These are phyloP conservation scores for Penicillium lividum DNA, from an alignment of 495 filamentous ascomycete species.

Conservation along the genomic window DNA sequence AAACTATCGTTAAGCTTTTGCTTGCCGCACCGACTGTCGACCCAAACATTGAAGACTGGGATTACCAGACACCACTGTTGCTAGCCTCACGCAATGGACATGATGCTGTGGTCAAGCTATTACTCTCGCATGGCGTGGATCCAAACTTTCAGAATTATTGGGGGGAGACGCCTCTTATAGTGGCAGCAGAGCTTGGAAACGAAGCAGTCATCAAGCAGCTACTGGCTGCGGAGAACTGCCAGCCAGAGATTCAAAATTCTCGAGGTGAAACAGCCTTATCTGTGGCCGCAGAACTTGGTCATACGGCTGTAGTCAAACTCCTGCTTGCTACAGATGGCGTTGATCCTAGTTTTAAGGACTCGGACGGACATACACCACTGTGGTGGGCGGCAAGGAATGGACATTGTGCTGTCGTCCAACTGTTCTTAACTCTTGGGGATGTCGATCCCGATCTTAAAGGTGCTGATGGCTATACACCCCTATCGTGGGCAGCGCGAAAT, in stretches of 20 bases:
- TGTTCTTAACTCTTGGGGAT: neutral
- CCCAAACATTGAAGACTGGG: too few species aligned
- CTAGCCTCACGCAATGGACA: too few species aligned
- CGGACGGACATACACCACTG: neutral
- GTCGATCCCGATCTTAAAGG: neutral
- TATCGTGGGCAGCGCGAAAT: slow-evolving; percentile 2
- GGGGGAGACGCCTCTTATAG: too few species aligned
- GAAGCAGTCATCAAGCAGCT: neutral
- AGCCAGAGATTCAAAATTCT: neutral
- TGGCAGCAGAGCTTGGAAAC: neutral
- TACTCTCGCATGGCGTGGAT: too few species aligned
- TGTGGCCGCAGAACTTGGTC: slow-evolving; percentile 3
- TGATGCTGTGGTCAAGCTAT: too few species aligned
- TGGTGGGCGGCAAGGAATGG: neutral
- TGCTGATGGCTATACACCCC: neutral
- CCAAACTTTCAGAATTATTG: too few species aligned
- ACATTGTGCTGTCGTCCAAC: neutral
- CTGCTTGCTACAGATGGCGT: neutral
- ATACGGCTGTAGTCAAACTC: neutral
- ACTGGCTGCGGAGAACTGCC: neutral
- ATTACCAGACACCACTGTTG: too few species aligned
- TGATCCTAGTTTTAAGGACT: neutral
- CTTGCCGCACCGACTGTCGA: too few species aligned
- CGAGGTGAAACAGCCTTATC: neutral
- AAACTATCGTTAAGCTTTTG: too few species aligned